phyloP scores from a whole-genome alignment of 169 alveolate genomes.

The Miamiensis avidus region DNA sequence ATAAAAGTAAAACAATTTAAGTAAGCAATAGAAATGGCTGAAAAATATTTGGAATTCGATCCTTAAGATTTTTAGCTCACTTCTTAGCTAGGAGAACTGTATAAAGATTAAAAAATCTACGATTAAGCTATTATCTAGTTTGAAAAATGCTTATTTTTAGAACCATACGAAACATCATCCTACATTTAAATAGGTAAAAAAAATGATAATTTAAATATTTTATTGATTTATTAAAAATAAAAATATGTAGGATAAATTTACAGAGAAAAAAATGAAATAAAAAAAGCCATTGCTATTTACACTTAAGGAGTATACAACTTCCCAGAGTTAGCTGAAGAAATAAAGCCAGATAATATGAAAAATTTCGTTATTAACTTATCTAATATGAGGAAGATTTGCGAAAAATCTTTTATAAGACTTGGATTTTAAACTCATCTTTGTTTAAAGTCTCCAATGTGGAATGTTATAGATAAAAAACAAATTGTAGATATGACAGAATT shows the following conservation, averaged over 20 bases:
- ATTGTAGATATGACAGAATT: neutral
- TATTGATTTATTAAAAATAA: neutral
- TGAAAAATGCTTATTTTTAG: neutral
- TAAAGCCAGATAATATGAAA: neutral
- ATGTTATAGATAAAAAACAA: neutral
- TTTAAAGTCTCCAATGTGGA: neutral
- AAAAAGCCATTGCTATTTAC: neutral
- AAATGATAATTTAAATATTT: too few relatives aligned
- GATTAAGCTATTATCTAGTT: neutral
- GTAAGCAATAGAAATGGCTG: neutral
- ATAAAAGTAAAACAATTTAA: neutral
- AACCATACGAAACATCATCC: neutral
- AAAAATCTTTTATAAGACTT: neutral
- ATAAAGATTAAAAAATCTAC: neutral
- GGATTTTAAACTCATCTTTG: neutral
- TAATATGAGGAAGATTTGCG: neutral
- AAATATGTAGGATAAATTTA: neutral
- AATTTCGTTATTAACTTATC: neutral
- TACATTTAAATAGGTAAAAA: neutral
- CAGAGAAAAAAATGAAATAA: too few relatives aligned
- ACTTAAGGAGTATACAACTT: neutral
- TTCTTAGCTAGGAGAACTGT: neutral
- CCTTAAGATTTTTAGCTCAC: neutral
- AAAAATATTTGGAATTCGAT: neutral
- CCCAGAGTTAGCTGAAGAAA: neutral